phyloP scores from a whole-genome alignment of 208 protist species.

The Blastocrithidia nonstop region DNA sequence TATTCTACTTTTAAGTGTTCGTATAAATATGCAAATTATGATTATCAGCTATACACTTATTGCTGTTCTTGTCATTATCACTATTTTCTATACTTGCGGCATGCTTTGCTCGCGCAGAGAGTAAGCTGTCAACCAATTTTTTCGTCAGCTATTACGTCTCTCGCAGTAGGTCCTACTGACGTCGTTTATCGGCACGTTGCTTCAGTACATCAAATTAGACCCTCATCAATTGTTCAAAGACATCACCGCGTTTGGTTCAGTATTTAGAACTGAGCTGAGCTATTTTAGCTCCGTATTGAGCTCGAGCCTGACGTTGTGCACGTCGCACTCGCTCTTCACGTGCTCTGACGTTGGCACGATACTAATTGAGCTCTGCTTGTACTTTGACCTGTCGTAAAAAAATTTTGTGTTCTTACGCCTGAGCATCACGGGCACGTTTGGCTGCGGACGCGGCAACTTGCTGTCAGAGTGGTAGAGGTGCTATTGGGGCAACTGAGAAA shows the following conservation, averaged over 20 bases:
- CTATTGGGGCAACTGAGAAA: conserved; percentile 17
- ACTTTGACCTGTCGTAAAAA: conserved; percentile 9
- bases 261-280: conserved; percentile 13
- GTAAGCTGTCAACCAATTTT: conserved; percentile 49
- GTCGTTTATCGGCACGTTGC: conserved; percentile 29
- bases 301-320: conserved; percentile 42
- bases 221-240: conserved; percentile 39
- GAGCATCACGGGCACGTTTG: conserved; percentile 5
- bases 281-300: conserved; percentile 22
- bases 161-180: conserved; percentile 61
- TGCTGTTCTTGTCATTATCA: background rate
- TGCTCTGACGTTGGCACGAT: conserved; percentile 28
- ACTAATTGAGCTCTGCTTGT: conserved; percentile 21
- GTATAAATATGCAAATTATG: background rate
- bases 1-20: conserved; percentile 6
- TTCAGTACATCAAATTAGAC: conserved; percentile 67
- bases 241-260: conserved; percentile 39
- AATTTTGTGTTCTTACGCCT: conserved; percentile 9
- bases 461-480: conserved; percentile 47
- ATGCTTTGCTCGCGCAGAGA: background rate
- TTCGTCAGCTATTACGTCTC: conserved; percentile 63
- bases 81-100: background rate
- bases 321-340: conserved; percentile 20
- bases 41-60: background rate
- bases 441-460: conserved; percentile 35